Evolutionary conservation across 2,329 filamentous ascomycete genomes (phyloP), one percentile per base, ranked within the genome.

Genomic region (Bimuria novae-zelandiae): DNA sequence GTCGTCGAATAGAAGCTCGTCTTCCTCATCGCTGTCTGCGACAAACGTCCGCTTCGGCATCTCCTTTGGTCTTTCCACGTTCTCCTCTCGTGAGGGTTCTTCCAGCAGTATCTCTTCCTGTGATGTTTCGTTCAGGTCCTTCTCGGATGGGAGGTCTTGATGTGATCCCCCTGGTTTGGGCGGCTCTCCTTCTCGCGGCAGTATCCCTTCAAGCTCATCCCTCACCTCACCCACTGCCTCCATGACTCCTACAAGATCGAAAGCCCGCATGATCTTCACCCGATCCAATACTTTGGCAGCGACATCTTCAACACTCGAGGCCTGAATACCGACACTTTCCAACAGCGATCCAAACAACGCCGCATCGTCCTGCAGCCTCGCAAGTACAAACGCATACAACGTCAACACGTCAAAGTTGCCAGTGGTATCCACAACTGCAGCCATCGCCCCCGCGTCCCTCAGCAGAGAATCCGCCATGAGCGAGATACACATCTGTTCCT

Each of bases 211-310:
- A 5, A 78, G 51, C 1, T 48, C 67, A n/a, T 75, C 73, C 23
- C 71, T 62, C 30, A 81, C 55, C 61, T 82, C 80, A 0, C 59
- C 62, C 3, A 81, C 54, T 8, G 76, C 76, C 56, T 82, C 80
- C 8, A 70, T 65, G 22, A 82, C 57, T 0, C 80, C 80, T 7
- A 75, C 70, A 33, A 78, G 73, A 57, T 82, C 79, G 57, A 82
- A 82, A 0, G 79, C 76, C 4, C 79, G 73, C 72, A 80, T 79
- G 23, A 82, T 77, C 54, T 72, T 75, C 3, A 82, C 71, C 1
- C 76, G 62, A 22, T 78, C 77, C 0, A 82, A 69, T 4, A 75
- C 51, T 16, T 56, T 59, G 2, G 70, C 65, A 8, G 76, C 74
- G 14, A 66, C 52, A n/a, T 70, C 55, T 32, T 73, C 67, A 4